Conservation (phyloP, 2,329 filamentous ascomycete species). For the Aureobasidium musti region DNA sequence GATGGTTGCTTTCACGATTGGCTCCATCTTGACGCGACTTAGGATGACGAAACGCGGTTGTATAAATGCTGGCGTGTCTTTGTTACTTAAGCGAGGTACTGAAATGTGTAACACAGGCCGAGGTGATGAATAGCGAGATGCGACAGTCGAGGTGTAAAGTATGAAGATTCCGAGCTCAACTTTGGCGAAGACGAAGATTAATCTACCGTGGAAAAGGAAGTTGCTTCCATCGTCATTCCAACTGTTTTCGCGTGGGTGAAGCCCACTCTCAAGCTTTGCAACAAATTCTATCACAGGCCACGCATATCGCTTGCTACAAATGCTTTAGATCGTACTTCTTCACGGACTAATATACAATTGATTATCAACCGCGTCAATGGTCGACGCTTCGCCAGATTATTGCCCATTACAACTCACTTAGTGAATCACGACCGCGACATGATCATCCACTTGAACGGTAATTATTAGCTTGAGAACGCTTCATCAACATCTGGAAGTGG, state of each 20-base stretch:
- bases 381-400: not conserved
- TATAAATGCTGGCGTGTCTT: slow-evolving; percentile 6
- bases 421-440: slow-evolving; percentile 33
- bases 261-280: not conserved
- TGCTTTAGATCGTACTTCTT: no score
- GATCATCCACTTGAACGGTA: slow-evolving; percentile 35
- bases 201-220: not conserved
- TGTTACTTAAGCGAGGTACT: slow-evolving; percentile 1
- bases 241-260: slow-evolving; percentile 1
- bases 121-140: not conserved
- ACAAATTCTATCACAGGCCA: not conserved
- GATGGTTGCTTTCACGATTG: slow-evolving; percentile 61
- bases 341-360: no score
- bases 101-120: not conserved
- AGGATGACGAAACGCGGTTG: slow-evolving; percentile 22
- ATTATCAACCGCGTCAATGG: no score
- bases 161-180: not conserved
- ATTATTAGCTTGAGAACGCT: not conserved
- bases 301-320: not conserved
- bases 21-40: slow-evolving; percentile 34
- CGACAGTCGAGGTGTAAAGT: not conserved
- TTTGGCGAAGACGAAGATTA: not conserved
- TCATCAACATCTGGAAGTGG: not conserved
- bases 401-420: not conserved
- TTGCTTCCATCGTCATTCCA: slow-evolving; percentile 7